Evolutionary conservation across 2,329 filamentous ascomycete genomes (phyloP).

Genomic region (Trichoderma lentiforme): DNA sequence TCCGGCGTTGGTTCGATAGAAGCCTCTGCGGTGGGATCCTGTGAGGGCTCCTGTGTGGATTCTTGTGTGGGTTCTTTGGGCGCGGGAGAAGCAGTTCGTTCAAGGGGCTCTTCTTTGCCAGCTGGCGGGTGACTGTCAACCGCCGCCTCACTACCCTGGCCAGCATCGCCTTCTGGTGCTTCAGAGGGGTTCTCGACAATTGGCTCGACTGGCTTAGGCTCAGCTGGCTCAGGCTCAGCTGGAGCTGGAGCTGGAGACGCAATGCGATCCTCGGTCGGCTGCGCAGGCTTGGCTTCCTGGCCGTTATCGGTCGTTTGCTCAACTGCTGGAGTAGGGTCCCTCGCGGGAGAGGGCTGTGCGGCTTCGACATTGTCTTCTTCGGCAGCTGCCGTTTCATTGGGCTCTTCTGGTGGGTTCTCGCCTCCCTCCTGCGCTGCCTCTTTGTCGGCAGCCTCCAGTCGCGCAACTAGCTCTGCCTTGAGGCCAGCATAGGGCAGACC

Average conservation of each 20-base stretch:
- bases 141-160: neutral
- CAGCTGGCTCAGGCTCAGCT: slow-evolving; percentile 14
- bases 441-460: slow-evolving; percentile 44
- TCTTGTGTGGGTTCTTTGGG: neutral
- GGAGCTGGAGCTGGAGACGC: slow-evolving; percentile 19
- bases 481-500: slow-evolving; percentile 67
- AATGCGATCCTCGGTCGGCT: slow-evolving; percentile 17
- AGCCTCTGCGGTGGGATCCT: neutral
- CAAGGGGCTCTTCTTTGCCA: neutral
- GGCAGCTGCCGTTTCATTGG: neutral
- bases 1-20: slow-evolving; percentile 33
- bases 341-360: neutral
- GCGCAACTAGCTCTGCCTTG: slow-evolving; percentile 68
- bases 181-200: neutral
- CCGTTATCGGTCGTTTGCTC: slow-evolving; percentile 18
- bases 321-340: neutral
- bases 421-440: slow-evolving; percentile 6
- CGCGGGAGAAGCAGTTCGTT: neutral
- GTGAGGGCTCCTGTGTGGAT: neutral
- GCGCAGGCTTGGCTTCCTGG: slow-evolving; percentile 17
- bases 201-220: slow-evolving; percentile 5
- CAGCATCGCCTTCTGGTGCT: slow-evolving; percentile 13
- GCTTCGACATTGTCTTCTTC: neutral
- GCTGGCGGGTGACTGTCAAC: slow-evolving; percentile 7
- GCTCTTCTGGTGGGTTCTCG: neutral